Conservation (phyloP, 2,329 filamentous ascomycete genomes). For the Fusarium sacchari region DNA sequence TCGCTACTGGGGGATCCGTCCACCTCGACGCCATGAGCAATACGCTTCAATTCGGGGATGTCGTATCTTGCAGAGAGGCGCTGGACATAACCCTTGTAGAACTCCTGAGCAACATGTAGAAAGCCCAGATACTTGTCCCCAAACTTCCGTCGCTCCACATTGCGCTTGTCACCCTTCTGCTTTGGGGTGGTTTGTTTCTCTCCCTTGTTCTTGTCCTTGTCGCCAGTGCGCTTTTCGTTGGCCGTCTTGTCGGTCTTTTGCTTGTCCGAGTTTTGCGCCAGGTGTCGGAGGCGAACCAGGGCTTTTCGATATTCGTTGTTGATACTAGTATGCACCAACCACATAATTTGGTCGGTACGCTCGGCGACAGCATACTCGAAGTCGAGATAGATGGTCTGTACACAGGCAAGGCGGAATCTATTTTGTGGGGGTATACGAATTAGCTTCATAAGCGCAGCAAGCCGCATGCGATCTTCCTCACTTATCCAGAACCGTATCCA, state of each 20-base stretch:
- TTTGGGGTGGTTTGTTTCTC: conserved; percentile 40
- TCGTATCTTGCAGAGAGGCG: conserved; percentile 73
- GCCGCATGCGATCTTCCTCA: conserved; percentile 42
- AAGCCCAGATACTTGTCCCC: conserved; percentile 85
- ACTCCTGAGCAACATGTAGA: conserved; percentile 86
- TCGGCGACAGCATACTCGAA: conserved; percentile 71
- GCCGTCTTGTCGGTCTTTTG: conserved; percentile 41
- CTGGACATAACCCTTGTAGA: conserved; percentile 88
- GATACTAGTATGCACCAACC: conserved; percentile 80
- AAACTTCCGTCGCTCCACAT: conserved; percentile 76
- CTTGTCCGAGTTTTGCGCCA: conserved; percentile 67
- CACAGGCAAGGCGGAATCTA: conserved; percentile 77
- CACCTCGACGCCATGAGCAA: conserved; percentile 54
- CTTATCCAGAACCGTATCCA: conserved; percentile 57
- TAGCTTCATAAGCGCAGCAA: conserved; percentile 21
- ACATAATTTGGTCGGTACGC: conserved; percentile 76
- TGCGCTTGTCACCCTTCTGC: conserved; percentile 40
- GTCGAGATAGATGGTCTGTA: conserved; percentile 77
- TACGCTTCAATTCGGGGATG: conserved; percentile 60
- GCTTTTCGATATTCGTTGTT: conserved; percentile 81
- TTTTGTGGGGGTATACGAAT: background rate
- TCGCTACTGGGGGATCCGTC: conserved; percentile 45
- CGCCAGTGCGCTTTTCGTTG: conserved; percentile 39
- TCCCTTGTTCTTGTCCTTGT: conserved; percentile 40
- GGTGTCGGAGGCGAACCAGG: conserved; percentile 64